Evolutionary conservation across 495 filamentous ascomycete species (phyloP).

Genomic region (Aspergillus bertholletiae): DNA sequence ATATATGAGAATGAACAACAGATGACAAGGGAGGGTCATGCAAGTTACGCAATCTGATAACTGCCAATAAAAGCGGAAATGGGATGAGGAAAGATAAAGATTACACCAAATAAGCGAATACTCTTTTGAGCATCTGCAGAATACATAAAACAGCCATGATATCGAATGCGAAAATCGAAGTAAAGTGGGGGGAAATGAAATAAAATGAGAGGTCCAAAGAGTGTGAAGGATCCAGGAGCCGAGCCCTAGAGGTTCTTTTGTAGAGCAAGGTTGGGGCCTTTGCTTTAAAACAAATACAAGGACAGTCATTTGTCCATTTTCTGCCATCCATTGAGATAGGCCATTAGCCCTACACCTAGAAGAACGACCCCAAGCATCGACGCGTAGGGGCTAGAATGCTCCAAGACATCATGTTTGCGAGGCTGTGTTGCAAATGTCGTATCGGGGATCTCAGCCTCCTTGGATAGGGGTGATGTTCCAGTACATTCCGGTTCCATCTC

Average conservation of each 20-base stretch:
- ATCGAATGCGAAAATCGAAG: slow-evolving; percentile 7
- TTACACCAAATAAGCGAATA: slow-evolving; percentile 15
- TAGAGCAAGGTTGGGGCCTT: neutral
- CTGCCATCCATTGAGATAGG: slow-evolving; percentile 88
- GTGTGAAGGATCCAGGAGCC: slow-evolving; percentile 6
- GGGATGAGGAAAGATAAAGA: slow-evolving; percentile 13
- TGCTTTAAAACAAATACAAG: neutral
- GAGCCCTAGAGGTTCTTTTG: slow-evolving; percentile 3
- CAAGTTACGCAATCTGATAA: slow-evolving; percentile 6
- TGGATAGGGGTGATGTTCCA: slow-evolving; percentile 22
- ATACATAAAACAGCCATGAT: slow-evolving; percentile 24
- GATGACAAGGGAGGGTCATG: slow-evolving; percentile 10
- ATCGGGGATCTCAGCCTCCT: slow-evolving; percentile 37
- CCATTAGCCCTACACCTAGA: slow-evolving; percentile 88
- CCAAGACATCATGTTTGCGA: slow-evolving; percentile 40
- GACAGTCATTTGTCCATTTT: slow-evolving; percentile 55
- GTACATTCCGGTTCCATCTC: neutral
- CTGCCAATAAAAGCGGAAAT: slow-evolving; percentile 21
- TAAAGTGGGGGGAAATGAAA: slow-evolving; percentile 16
- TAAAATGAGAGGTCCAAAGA: slow-evolving; percentile 4
- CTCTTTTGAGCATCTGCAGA: slow-evolving; percentile 13
- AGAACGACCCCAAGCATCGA: slow-evolving; percentile 87
- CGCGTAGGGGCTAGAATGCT: slow-evolving; percentile 74
- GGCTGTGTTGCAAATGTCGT: slow-evolving; percentile 39
- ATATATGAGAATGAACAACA: slow-evolving; percentile 19